Evolutionary conservation across 192 early-diverging fungal species (phyloP).

Genomic region (Diversispora epigaea): DNA sequence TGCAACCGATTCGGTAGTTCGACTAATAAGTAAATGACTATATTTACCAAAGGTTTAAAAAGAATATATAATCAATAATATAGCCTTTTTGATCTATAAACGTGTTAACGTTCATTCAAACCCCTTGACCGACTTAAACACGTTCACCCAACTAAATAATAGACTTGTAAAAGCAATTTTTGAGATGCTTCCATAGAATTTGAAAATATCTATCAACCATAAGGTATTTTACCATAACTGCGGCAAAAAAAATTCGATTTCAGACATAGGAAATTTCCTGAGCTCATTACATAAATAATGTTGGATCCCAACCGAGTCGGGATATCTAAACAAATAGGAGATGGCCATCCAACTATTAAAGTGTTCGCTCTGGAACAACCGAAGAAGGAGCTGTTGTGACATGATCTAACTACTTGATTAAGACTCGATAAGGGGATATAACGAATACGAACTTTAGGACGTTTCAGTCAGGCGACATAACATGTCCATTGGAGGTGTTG

Average conservation of each 20-base stretch:
- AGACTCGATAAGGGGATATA: no score
- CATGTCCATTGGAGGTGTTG: no score
- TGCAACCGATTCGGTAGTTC: slow-evolving; percentile 78
- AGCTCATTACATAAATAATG: slow-evolving; percentile 91
- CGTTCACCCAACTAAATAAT: neutral
- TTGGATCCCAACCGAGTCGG: slow-evolving; percentile 84
- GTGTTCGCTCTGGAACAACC: slow-evolving; percentile 85
- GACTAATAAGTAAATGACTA: slow-evolving; percentile 87
- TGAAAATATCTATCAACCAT: slow-evolving; percentile 10
- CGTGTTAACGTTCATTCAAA: neutral
- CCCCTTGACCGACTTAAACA: neutral
- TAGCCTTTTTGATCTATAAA: neutral
- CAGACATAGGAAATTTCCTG: slow-evolving; percentile 76
- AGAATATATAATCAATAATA: slow-evolving; percentile 23
- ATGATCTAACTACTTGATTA: neutral
- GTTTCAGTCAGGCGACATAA: no score
- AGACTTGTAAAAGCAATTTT: neutral
- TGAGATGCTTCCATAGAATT: neutral
- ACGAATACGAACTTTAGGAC: no score
- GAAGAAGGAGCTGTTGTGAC: slow-evolving; percentile 55
- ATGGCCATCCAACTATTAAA: slow-evolving; percentile 94
- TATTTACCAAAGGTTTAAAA: slow-evolving; percentile 35
- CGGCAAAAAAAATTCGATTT: slow-evolving; percentile 91
- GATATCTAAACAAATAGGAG: slow-evolving; percentile 88
- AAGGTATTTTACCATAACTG: slow-evolving; percentile 71